Percentiles rank a stretch among this genome's conserved stretches.
These are phyloP conservation scores for Boletus hoseneyae DNA, from an alignment of 1,284 basidiomycete species.

Conservation along the genomic window DNA sequence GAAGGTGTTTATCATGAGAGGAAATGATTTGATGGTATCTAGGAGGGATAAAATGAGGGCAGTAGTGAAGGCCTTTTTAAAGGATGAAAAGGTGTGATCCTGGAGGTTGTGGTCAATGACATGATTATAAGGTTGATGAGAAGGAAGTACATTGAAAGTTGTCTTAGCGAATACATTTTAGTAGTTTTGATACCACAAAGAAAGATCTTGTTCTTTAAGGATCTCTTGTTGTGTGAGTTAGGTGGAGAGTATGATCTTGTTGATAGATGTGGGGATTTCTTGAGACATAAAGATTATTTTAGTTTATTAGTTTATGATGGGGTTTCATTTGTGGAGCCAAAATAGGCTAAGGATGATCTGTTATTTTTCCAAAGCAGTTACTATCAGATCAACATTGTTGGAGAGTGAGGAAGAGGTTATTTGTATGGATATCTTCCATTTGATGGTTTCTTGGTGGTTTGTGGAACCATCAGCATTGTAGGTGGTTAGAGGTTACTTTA, in stretches of 20 bases:
- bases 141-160: too few species aligned
- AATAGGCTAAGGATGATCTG: too few species aligned
- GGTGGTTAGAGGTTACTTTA: too few species aligned
- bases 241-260: neutral
- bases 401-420: neutral
- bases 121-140: too few species aligned
- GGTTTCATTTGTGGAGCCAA: neutral
- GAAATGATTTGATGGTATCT: neutral
- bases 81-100: too few species aligned
- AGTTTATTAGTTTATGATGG: neutral
- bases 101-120: too few species aligned
- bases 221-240: neutral
- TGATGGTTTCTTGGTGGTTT: neutral
- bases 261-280: neutral
- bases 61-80: too few species aligned
- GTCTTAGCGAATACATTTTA: neutral
- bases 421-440: neutral
- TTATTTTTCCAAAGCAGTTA: neutral
- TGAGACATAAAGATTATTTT: too few species aligned
- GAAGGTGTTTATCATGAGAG: neutral
- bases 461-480: neutral
- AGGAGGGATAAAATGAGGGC: neutral
- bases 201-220: fast-evolving
- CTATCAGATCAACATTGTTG: neutral
- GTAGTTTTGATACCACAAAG: neutral